A percentile compares a stretch with the other conserved stretches of the same genome.
These are phyloP conservation scores for Jaltomata sinuosa DNA, from an alignment of 257 asterid genomes.

Conservation along the genomic window DNA sequence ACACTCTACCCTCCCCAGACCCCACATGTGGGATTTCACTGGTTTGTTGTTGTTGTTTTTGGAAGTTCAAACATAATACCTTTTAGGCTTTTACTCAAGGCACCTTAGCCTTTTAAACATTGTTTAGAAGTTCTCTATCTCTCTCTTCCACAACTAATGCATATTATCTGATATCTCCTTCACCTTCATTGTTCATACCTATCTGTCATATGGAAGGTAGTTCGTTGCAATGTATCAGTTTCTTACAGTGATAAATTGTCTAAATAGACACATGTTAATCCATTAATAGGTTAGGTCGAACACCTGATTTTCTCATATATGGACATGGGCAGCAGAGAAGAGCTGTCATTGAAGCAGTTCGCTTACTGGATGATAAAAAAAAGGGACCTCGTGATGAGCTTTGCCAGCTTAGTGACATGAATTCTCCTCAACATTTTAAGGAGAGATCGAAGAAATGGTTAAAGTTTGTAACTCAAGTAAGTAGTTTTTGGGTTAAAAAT, in stretches of 20 bases:
- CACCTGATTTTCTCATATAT: constrained; percentile 68
- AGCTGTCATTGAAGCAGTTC: constrained; percentile 84
- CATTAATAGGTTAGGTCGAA: constrained; percentile 71
- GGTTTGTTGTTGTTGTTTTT: background rate
- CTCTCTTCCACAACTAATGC: background rate
- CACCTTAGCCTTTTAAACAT: background rate
- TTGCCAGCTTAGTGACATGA: constrained; percentile 30
- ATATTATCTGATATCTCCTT: background rate
- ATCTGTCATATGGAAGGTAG: background rate
- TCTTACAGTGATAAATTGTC: background rate
- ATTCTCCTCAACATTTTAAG: constrained; percentile 66
- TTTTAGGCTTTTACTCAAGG: background rate
- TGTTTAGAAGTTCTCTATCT: background rate
- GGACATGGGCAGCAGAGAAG: constrained; percentile 97
- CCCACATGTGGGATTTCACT: background rate
- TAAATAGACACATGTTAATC: background rate
- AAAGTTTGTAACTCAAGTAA: constrained; percentile 77
- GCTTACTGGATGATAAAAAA: constrained; percentile 62
- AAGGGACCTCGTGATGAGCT: constrained; percentile 26
- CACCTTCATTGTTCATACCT: background rate
- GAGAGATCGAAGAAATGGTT: constrained; percentile 94
- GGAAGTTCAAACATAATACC: background rate
- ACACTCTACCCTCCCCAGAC: background rate
- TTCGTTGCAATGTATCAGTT: background rate
- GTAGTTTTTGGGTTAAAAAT: constrained; percentile 57